phyloP scores from a whole-genome alignment of 345 rosid genomes.

The Jatropha curcas region DNA sequence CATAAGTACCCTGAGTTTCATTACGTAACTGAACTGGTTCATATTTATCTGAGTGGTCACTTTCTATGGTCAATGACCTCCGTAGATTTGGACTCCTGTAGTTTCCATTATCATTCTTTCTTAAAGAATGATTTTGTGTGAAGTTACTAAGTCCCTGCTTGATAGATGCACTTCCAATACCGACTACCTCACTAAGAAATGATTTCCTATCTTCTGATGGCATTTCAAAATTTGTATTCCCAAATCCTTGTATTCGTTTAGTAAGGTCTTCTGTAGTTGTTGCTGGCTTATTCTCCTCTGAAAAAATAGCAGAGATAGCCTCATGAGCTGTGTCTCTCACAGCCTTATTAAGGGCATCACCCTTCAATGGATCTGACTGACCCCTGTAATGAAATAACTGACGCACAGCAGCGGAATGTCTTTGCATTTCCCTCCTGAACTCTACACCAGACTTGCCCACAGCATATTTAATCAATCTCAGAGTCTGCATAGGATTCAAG shows the following conservation, averaged over 20 bases:
- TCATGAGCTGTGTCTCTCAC: slow-evolving; percentile 91
- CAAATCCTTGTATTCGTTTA: slow-evolving; percentile 90
- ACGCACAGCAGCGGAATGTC: slow-evolving; percentile 77
- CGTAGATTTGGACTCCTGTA: slow-evolving; percentile 80
- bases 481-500: slow-evolving; percentile 49
- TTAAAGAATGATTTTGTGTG: slow-evolving; percentile 60
- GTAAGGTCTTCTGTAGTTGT: slow-evolving; percentile 59
- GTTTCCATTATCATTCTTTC: slow-evolving; percentile 75
- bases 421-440: slow-evolving; percentile 96
- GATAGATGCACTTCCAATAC: slow-evolving; percentile 90
- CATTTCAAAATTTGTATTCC: slow-evolving; percentile 75
- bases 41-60: slow-evolving; percentile 60
- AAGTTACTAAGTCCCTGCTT: slow-evolving; percentile 86
- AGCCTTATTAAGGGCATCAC: slow-evolving; percentile 94
- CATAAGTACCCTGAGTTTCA: slow-evolving; percentile 50
- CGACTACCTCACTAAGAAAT: slow-evolving; percentile 91
- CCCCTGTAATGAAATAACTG: slow-evolving; percentile 88
- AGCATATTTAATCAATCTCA: slow-evolving; percentile 81
- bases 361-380: slow-evolving; percentile 80
- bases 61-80: slow-evolving; percentile 82
- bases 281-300: slow-evolving; percentile 74
- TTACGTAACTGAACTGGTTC: slow-evolving; percentile 60
- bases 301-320: slow-evolving; percentile 74
- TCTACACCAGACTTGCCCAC: slow-evolving; percentile 88
- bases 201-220: slow-evolving; percentile 83